phyloP scores from a whole-genome alignment of 768 basidiomycete species.

The Boletus sp. region DNA sequence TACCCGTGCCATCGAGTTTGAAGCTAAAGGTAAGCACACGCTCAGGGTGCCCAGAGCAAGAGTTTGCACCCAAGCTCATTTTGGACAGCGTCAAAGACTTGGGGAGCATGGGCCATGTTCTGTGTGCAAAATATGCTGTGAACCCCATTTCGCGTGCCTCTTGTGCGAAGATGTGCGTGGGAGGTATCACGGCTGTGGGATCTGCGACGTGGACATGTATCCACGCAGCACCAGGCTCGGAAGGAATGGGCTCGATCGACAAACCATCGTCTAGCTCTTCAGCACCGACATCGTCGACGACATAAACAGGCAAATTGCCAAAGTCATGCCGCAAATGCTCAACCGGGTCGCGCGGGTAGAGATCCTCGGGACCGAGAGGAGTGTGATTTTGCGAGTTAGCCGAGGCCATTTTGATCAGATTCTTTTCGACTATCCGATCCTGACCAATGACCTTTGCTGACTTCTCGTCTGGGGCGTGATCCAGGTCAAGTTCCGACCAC shows the following conservation, averaged over 20 bases:
- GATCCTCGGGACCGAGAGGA: constrained; percentile 58
- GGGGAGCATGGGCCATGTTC: constrained; percentile 74
- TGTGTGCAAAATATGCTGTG: constrained; percentile 64
- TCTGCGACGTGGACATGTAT: constrained; percentile 92
- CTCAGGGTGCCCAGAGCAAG: constrained; percentile 37
- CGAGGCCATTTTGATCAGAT: constrained; percentile 10
- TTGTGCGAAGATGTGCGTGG: constrained; percentile 57
- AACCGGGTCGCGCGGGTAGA: constrained; percentile 59
- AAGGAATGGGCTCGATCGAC: constrained; percentile 68
- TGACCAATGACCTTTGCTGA: constrained; percentile 34
- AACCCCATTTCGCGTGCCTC: constrained; percentile 50
- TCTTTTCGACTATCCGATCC: constrained; percentile 22
- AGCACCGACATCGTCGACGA: constrained; percentile 78
- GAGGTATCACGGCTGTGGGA: constrained; percentile 76
- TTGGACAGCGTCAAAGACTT: constrained; percentile 45
- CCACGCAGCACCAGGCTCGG: constrained; percentile 65
- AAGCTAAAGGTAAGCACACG: constrained; percentile 78
- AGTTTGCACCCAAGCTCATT: constrained; percentile 45
- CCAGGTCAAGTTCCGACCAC: constrained; percentile 33
- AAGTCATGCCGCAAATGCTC: constrained; percentile 83
- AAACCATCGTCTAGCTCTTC: constrained; percentile 93
- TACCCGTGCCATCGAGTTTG: constrained; percentile 57
- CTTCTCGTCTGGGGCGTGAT: constrained; percentile 22
- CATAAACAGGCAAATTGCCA: constrained; percentile 74
- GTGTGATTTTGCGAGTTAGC: constrained; percentile 14